Conservation (phyloP, 208 protist genomes). For the Trypanosoma melophagium region DNA sequence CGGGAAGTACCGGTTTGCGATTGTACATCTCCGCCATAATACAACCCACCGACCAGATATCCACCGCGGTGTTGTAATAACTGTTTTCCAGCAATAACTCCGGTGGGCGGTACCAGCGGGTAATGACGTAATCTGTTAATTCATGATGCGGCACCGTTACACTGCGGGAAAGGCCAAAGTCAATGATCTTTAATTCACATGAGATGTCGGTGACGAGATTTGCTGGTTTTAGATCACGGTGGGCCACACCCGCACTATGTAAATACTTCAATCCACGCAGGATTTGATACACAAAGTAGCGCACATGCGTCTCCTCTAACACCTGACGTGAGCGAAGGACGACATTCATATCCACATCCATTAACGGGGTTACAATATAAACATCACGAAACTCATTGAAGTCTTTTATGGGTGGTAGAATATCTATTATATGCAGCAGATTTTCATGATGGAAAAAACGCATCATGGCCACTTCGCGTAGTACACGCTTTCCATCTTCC, state of each 20-base stretch:
- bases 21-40: constrained; percentile 97
- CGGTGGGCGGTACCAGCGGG: constrained; percentile 93
- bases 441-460: constrained; percentile 93
- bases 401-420: constrained; percentile 87
- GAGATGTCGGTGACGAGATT: constrained; percentile 89
- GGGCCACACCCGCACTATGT: constrained; percentile 87
- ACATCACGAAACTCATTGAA: constrained; percentile 94
- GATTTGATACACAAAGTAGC: constrained; percentile 88
- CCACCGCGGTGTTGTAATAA: constrained; percentile 85
- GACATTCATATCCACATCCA: constrained; percentile 97
- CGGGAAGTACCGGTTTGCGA: constrained; percentile 87
- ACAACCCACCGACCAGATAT: constrained; percentile 94
- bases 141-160: constrained; percentile 78
- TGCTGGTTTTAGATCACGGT: constrained; percentile 90
- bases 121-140: constrained; percentile 92
- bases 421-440: constrained; percentile 92
- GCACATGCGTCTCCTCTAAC: constrained; percentile 78
- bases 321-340: constrained; percentile 91
- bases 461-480: constrained; percentile 93
- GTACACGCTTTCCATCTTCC: constrained; percentile 92
- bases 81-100: constrained; percentile 91
- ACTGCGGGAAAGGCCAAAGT: constrained; percentile 90
- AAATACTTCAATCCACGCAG: constrained; percentile 89
- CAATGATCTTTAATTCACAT: constrained; percentile 88
- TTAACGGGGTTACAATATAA: constrained; percentile 96